A percentile compares a stretch with the other conserved stretches of the same genome.
Conservation (phyloP, 768 basidiomycete genomes). For the Mrakia hoshinonis region DNA sequence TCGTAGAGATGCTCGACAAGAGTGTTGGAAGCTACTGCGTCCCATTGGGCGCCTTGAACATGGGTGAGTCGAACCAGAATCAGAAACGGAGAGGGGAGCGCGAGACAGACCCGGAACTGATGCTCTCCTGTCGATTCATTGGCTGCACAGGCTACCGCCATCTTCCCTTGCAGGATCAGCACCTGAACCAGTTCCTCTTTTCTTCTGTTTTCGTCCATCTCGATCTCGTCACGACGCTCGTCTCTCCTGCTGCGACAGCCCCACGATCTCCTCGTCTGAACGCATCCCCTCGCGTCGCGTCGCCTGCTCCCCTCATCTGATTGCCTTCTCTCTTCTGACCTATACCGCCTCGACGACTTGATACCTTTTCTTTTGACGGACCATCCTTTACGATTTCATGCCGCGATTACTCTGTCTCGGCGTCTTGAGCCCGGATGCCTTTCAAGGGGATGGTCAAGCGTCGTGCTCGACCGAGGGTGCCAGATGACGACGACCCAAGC, state of each 20-base stretch:
- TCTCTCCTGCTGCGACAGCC: not conserved
- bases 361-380: not conserved
- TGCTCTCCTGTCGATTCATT: not conserved
- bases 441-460: too few species aligned
- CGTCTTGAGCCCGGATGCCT: too few species aligned
- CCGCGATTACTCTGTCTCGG: not conserved
- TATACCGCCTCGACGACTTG: not conserved
- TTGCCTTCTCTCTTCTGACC: not conserved
- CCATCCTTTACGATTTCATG: not conserved
- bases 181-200: slow-evolving; percentile 80
- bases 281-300: too few species aligned
- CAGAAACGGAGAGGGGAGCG: not conserved
- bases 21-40: slow-evolving; percentile 67
- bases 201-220: slow-evolving; percentile 82
- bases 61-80: slow-evolving; percentile 51
- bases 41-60: slow-evolving; percentile 60
- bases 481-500: too few species aligned
- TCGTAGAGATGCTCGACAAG: slow-evolving; percentile 51
- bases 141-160: slow-evolving; percentile 66
- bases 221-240: slow-evolving; percentile 39
- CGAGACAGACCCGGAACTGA: not conserved
- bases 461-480: too few species aligned
- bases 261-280: not conserved
- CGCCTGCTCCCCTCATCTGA: too few species aligned
- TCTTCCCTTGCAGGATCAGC: slow-evolving; percentile 76